Conservation (phyloP, 2,329 filamentous ascomycete species). For the Fusarium clavum region DNA sequence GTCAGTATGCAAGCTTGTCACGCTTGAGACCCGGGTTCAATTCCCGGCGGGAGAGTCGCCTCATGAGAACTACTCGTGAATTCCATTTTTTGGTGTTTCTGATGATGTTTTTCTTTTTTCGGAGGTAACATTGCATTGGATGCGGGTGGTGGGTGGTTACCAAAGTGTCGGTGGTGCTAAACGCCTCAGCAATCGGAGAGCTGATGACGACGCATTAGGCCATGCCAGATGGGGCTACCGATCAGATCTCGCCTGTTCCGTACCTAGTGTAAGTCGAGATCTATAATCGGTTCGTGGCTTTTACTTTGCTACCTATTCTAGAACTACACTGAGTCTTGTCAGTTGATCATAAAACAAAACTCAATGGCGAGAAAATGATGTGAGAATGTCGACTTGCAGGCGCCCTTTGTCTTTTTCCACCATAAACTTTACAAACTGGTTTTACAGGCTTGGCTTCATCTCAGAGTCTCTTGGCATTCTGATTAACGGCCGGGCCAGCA, state of each 20-base stretch:
- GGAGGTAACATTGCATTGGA: not conserved
- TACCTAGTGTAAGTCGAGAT: not conserved
- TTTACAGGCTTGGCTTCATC: conserved; percentile 37
- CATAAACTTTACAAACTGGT: conserved; percentile 8
- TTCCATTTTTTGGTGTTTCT: conserved; percentile 29
- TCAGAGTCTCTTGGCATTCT: conserved; percentile 21
- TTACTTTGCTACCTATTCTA: not conserved
- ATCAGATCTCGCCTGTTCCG: conserved; percentile 1
- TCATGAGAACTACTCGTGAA: conserved; percentile 23
- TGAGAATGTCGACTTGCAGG: not conserved
- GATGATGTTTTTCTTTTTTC: not conserved
- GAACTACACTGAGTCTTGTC: not conserved
- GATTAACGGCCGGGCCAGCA: conserved; percentile 18
- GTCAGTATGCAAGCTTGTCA: conserved; percentile 50
- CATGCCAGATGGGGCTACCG: conserved; percentile 21
- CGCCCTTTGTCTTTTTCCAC: not conserved
- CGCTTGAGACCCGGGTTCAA: conserved; percentile 49
- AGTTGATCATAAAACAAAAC: not conserved
- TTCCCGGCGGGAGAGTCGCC: conserved; percentile 47
- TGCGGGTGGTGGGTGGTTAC: not conserved
- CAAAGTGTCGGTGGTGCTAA: conserved; percentile 1
- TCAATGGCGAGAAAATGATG: not conserved
- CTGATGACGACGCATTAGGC: conserved; percentile 26
- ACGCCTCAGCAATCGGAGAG: conserved; percentile 1
- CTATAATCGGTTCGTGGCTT: conserved; percentile 10